Percentiles rank a stretch among this genome's conserved stretches.
Conservation (phyloP, 192 early-diverging fungal species). For the Backusella psychrophila region DNA sequence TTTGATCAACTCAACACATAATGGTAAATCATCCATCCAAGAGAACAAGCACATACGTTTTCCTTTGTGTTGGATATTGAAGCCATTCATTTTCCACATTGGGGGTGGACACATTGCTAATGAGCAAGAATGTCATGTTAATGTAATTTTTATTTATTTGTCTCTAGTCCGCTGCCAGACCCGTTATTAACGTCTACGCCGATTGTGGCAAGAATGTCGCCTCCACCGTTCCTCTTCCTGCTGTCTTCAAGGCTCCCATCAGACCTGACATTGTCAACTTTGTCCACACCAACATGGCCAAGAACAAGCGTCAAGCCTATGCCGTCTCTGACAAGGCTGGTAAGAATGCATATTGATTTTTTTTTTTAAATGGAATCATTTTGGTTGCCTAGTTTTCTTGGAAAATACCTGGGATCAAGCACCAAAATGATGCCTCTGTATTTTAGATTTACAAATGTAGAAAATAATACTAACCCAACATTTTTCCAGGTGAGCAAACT, state of each 20-base stretch:
- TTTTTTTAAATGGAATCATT: too few relatives aligned
- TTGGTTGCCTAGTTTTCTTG: too few relatives aligned
- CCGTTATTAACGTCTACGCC: conserved; percentile 91
- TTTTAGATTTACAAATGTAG: too few relatives aligned
- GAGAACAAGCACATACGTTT: neutral
- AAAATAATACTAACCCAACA: too few relatives aligned
- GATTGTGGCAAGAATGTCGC: conserved; percentile 66
- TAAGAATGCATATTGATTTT: neutral
- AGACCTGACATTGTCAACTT: conserved; percentile 95
- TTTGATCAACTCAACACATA: neutral
- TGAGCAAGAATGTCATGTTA: neutral
- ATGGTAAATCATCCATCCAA: conserved; percentile 5
- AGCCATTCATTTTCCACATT: neutral
- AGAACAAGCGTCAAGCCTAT: conserved; percentile 99
- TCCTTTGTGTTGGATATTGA: neutral
- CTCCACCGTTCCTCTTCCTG: conserved; percentile 82
- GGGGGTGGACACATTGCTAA: neutral
- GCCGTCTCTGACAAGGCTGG: conserved; percentile 94
- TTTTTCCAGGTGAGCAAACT: conserved; percentile 75
- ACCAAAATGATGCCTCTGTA: too few relatives aligned
- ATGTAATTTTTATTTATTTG: neutral
- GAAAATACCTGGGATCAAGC: too few relatives aligned
- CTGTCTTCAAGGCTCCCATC: conserved; percentile 98
- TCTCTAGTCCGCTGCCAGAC: conserved; percentile 61
- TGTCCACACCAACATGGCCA: conserved; percentile 98